These are phyloP conservation scores for Colletotrichum cereale DNA, from an alignment of 2,329 filamentous ascomycete species.

Conservation along the genomic window DNA sequence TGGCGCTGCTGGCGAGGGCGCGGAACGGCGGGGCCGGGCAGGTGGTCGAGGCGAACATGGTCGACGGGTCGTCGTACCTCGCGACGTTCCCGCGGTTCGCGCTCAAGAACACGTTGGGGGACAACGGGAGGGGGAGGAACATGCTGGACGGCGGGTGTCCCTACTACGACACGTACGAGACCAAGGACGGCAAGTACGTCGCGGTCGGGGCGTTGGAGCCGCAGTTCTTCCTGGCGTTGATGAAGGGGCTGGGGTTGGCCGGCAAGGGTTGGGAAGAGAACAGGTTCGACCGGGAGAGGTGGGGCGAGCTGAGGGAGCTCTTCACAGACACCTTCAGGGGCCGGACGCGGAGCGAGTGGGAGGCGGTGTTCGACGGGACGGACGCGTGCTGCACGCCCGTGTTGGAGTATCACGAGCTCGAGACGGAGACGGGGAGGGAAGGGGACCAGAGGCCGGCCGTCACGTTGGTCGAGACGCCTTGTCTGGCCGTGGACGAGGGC, in stretches of 20 bases:
- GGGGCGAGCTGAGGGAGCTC: conserved; percentile 73
- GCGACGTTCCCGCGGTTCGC: conserved; percentile 81
- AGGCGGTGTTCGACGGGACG: conserved; percentile 85
- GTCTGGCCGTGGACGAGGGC: conserved; percentile 68
- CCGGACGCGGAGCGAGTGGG: conserved; percentile 85
- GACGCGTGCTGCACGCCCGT: conserved; percentile 96
- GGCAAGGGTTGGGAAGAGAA: conserved; percentile 63
- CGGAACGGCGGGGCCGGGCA: conserved; percentile 76
- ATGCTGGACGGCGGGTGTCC: conserved; percentile 86
- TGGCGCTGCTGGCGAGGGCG: conserved; percentile 79
- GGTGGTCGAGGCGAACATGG: conserved; percentile 97
- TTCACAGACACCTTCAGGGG: conserved; percentile 75
- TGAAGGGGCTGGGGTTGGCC: conserved; percentile 75
- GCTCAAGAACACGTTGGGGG: conserved; percentile 73
- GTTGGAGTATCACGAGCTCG: conserved; percentile 79
- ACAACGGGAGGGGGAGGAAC: conserved; percentile 77
- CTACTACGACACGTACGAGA: conserved; percentile 92
- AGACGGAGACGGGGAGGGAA: conserved; percentile 62
- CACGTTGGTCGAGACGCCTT: conserved; percentile 77
- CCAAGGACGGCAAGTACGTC: conserved; percentile 81
- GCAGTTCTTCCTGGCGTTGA: conserved; percentile 80
- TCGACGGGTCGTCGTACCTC: conserved; percentile 86
- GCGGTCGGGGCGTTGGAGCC: conserved; percentile 93
- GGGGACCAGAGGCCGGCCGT: conserved; percentile 80
- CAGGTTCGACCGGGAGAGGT: conserved; percentile 71